Base-by-base conservation (phyloP, 2,329 filamentous ascomycete species). In the Xylariaceae sp. region DNA sequence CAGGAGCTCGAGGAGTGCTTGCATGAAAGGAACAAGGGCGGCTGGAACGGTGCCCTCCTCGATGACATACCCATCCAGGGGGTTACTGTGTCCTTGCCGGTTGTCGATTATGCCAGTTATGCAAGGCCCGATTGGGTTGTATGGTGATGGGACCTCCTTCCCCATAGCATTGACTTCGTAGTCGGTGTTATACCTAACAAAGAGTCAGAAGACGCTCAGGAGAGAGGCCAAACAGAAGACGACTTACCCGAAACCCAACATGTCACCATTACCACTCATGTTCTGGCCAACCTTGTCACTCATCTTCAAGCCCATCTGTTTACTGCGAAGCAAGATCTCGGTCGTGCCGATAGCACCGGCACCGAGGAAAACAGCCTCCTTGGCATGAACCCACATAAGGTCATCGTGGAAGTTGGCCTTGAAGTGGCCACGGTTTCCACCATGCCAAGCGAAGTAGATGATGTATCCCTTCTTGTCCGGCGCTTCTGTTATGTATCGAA, bases 191-290 rank as follows among this genome's bases (percentile, higher is more conserved):
- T 87, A 87, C 2, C 81, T 80, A 55, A 2, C 11, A 3, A 30
- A 48, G 9, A 34, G 64, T 72, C 52, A 73, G 66, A 49, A 30
- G 13, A 2, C 3, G 44, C 8, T 35, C 39, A 44, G 30, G 39
- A 18, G 9, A 49, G 23, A 53, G 49, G 15, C n/a, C 7, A 44
- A 55, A 34, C 48, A 42, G 44, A 55, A 44, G 9, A 23, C 56
- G 39, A 67, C 75, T 69, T 70, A 81, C 76, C 82, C 85, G 70
- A 88, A 88, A 2, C 80, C 81, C 13, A 88, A 70, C 66, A 88
- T 84, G 63, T 88, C 85, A 2, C 86, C 85, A 65, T 88, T 88
- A 2, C 85, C 85, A 65, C 82, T 84, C 79, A 86, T 86, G 58
- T 80, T 79, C 58, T 78, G 76, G 4, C 85, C 85, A 7, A 88